These are phyloP conservation scores for Fraxinus latifolia DNA, from an alignment of 305 asterid species.

Conservation along the genomic window DNA sequence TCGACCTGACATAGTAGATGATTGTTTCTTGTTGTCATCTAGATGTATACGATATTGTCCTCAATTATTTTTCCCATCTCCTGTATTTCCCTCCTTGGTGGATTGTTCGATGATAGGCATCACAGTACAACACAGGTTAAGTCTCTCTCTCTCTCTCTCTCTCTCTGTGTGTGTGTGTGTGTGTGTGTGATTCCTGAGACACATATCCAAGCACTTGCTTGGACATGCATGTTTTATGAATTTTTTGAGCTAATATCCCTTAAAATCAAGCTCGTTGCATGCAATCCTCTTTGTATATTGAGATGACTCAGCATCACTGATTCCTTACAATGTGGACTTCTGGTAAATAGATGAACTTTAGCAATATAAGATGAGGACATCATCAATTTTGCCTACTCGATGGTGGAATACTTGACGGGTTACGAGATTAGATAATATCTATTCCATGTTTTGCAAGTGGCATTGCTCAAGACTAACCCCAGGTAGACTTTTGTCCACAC, in stretches of 20 bases:
- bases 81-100: slow-evolving; percentile 76
- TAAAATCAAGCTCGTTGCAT: not conserved
- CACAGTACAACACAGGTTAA: slow-evolving; percentile 94
- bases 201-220: not conserved
- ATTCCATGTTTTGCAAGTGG: not conserved
- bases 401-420: not conserved
- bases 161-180: slow-evolving; percentile 13
- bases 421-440: not conserved
- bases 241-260: not conserved
- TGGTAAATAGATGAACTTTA: not conserved
- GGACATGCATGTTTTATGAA: not conserved
- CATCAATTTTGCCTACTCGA: not conserved
- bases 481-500: not conserved
- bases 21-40: slow-evolving; percentile 93
- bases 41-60: slow-evolving; percentile 98
- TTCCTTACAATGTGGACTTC: not conserved
- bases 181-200: not conserved
- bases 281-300: not conserved
- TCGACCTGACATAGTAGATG: slow-evolving; percentile 95
- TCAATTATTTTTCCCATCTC: slow-evolving; percentile 76
- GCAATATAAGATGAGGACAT: not conserved
- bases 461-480: not conserved
- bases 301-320: not conserved
- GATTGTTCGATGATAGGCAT: slow-evolving; percentile 87
- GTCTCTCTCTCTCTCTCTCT: slow-evolving; percentile 33